Conservation (phyloP, 2,329 filamentous ascomycete genomes). For the Colletotrichum musae region DNA sequence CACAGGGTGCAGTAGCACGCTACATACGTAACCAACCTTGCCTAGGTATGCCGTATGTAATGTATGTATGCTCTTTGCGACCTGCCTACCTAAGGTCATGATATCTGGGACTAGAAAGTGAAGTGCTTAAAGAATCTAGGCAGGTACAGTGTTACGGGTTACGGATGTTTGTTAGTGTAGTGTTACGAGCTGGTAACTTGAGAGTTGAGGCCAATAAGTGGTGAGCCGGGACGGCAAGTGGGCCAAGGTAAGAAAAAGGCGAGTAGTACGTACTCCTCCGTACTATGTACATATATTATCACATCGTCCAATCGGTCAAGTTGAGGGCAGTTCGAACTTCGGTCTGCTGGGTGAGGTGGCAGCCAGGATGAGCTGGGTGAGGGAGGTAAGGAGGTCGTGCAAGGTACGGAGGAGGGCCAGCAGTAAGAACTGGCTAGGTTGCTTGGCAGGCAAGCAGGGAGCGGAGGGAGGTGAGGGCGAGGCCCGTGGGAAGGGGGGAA, state of each 20-base stretch:
- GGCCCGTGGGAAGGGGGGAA: conserved; percentile 4
- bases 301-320: conserved; percentile 29
- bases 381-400: conserved; percentile 7
- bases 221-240: conserved; percentile 38
- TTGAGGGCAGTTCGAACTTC: conserved; percentile 22
- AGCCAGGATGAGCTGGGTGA: conserved; percentile 13
- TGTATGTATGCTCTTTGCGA: no score
- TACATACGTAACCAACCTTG: no score
- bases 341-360: not conserved
- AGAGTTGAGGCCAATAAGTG: not conserved
- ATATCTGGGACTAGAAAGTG: no score
- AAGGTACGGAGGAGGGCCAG: conserved; percentile 22
- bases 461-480: not conserved
- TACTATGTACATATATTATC: no score
- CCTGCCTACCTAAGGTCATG: no score
- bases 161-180: no score
- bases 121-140: no score
- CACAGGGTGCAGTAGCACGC: no score
- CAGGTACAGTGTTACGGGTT: no score
- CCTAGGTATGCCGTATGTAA: no score
- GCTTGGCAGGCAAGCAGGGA: conserved; percentile 19
- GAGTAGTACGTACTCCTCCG: not conserved
- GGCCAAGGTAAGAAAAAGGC: conserved; percentile 14
- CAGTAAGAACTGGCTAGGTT: conserved; percentile 16
- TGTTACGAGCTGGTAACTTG: no score